Percentiles rank a stretch among this genome's conserved stretches.
Conservation (phyloP, 1,284 basidiomycete genomes). For the Singerocomus inundabilis region DNA sequence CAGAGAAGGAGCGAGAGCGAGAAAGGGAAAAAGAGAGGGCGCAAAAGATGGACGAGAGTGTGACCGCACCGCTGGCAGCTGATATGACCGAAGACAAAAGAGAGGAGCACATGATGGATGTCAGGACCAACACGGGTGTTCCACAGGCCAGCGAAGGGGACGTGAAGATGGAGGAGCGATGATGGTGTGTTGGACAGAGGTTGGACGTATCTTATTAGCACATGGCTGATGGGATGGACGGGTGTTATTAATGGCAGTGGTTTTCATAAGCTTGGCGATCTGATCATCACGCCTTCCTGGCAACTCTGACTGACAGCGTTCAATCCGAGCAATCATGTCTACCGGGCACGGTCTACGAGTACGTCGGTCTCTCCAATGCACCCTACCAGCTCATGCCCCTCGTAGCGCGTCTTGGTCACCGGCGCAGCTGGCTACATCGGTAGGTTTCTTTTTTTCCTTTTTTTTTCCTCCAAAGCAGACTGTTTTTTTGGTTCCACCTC, state of each 20-base stretch:
- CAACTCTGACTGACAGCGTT: constrained; percentile 2
- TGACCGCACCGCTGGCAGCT: neutral
- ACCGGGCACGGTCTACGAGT: constrained; percentile 33
- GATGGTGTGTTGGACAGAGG: neutral
- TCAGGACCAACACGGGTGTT: constrained; percentile 8
- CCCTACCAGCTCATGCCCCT: constrained; percentile 11
- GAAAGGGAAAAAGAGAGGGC: constrained; percentile 36
- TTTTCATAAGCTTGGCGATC: neutral
- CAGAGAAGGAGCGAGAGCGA: constrained; percentile 46
- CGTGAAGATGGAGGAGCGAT: constrained; percentile 54
- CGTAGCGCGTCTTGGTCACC: constrained; percentile 74
- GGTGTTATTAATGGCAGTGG: constrained; percentile 18
- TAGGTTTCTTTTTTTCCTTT: constrained; percentile 28
- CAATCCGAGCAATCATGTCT: constrained; percentile 25
- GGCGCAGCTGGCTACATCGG: constrained; percentile 87
- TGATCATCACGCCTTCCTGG: constrained; percentile 5
- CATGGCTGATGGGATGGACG: constrained; percentile 1
- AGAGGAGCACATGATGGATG: constrained; percentile 4
- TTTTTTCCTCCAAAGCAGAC: constrained; percentile 1
- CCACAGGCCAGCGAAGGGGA: constrained; percentile 44
- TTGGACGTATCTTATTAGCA: neutral
- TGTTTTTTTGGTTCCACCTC: neutral
- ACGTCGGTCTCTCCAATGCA: constrained; percentile 15
- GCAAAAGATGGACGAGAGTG: constrained; percentile 37
- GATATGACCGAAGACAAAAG: constrained; percentile 18